Evolutionary conservation across 2,329 filamentous ascomycete species (phyloP), one percentile per base, ranked within the genome.

Genomic region (Emergomyces orientalis): DNA sequence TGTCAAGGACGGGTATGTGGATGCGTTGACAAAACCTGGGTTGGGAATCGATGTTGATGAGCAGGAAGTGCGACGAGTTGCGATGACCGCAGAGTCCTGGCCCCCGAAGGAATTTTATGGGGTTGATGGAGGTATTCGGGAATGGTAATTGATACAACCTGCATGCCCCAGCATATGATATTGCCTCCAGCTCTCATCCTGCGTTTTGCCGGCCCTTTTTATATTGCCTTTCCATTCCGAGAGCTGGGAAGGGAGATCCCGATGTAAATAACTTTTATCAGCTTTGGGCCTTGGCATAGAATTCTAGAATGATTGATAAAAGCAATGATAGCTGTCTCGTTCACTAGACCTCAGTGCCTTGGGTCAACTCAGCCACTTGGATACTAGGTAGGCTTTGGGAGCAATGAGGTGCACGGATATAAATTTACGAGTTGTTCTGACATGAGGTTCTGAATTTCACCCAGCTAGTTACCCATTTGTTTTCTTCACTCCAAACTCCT

Each of bases 41-140:
- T 49, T 54, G 52, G 52, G 58, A 19, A 63, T 60, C 63, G 85
- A 89, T 61, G 76, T 87, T 59, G 83, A 90, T 67, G 88, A 90
- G 73, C 84, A 83, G 27, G 77, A 82, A 71, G 81, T 90, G 9
- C 77, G 85, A 39, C 78, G 78, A 66, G 73, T 86, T 34, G 81
- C 83, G 34, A 56, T 55, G 39, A 51, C 22, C 2, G 81, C 84
- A 0, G 78, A 80, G 62, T 80, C 86, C 0, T 90, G 88, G 88
- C 76, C 82, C 49, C 81, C 77, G 63, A 84, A 85, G 13, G 84
- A 81, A 1, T 89, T 89, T 66, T 80, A 82, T 65, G 87, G 86
- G 0, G 84, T 84, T 0, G 86, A 85, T 63, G 84, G 85, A 0
- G 82, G 83, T 64, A 77, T 87, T 57, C 74, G 86, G 61, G 86